phyloP scores from a whole-genome alignment of 331 rosid genomes.

The Ulmus americana region DNA sequence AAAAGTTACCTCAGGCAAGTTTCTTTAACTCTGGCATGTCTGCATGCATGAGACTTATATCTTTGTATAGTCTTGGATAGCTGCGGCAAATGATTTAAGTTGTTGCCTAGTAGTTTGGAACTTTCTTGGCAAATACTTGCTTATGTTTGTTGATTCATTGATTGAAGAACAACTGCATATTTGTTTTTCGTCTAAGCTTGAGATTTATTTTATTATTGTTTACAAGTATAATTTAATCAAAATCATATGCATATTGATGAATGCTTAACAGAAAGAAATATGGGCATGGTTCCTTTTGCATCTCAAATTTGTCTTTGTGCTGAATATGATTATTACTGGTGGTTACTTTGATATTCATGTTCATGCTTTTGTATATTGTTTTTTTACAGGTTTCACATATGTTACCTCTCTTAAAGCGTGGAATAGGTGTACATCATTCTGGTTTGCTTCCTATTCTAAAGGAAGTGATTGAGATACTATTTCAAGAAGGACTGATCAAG shows the following conservation, averaged over 20 bases:
- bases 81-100: neutral
- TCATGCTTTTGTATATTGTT: constrained; percentile 5
- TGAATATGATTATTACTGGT: neutral
- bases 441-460: constrained; percentile 96
- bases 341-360: constrained; percentile 8
- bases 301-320: neutral
- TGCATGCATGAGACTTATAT: no score
- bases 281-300: no score
- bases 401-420: constrained; percentile 92
- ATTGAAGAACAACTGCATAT: neutral
- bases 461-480: constrained; percentile 91
- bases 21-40: constrained; percentile 3
- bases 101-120: neutral
- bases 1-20: constrained; percentile 93
- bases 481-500: constrained; percentile 97
- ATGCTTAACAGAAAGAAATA: neutral
- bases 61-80: neutral
- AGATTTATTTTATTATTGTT: neutral
- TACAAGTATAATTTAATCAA: neutral
- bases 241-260: neutral
- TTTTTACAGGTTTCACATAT: constrained; percentile 65
- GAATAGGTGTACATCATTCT: constrained; percentile 98
- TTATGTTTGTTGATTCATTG: neutral
- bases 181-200: neutral
- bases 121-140: neutral